Evolutionary conservation across 495 filamentous ascomycete species (phyloP), one percentile per base, ranked within the genome.

Genomic region (Clohesyomyces aquaticus): DNA sequence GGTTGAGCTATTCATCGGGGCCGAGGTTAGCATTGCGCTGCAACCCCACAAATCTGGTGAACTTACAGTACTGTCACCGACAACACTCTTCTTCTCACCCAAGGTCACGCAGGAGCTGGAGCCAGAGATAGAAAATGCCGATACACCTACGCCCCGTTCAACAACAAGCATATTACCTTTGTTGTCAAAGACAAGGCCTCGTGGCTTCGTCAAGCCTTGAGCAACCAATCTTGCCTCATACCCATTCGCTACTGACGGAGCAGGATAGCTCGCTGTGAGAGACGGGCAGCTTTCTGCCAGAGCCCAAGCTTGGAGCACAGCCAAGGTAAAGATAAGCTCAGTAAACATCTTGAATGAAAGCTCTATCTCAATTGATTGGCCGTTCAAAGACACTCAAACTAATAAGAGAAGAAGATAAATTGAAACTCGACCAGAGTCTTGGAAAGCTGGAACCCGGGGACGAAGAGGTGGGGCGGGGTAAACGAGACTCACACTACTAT

Each of bases 191-290:
- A 60, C 26, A 26, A 65, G 22, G 21, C 48, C 55, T 28, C 61
- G 25, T 14, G 61, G 61, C 32, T 53, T 61, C 38, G 22, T 27
- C n/a, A 61, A 23, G 21, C 48, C 58, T 29, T 76, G 78, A n/a
- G 78, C 82, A 16, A 88, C 72, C 16, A 89, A 76, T 27, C 80
- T 75, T n/a, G 79, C 79, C 1, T 73, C 69, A 74, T 84, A 91
- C 9, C 84, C 88, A 45, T 71, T 61, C 3, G 79, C 82, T 1
- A 86, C 76, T 0, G 80, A 75, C 0, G 83, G 86, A 35, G 70
- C 68, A 4, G 71, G 60, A 65, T 72, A 66, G 42, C 60, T 67
- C 14, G 71, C 59, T 19, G 67, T 63, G 22, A 73, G 55, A 9
- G 69, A 66, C 1, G 61, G 45, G 6, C 61, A 72, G 69, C 71